phyloP scores from a whole-genome alignment of 192 early-diverging fungal species.

The Rhizophagus prolifer region DNA sequence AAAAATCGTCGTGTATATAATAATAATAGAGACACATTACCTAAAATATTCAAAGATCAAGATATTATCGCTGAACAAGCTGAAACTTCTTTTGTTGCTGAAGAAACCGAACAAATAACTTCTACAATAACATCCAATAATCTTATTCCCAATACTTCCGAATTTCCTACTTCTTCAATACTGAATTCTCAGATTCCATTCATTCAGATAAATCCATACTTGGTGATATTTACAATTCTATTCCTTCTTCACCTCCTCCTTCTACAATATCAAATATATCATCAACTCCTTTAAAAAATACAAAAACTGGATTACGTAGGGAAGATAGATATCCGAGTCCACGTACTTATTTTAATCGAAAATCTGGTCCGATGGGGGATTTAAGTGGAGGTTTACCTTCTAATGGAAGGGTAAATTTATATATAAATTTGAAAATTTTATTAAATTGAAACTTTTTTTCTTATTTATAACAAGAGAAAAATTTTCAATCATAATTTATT shows the following conservation, averaged over 20 bases:
- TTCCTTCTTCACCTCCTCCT: not conserved
- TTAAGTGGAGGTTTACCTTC: constrained; percentile 10
- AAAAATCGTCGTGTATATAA: constrained; percentile 27
- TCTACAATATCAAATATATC: not conserved
- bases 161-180: not conserved
- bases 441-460: too few relatives aligned
- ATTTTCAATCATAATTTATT: too few relatives aligned
- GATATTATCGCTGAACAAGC: constrained; percentile 4
- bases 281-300: not conserved
- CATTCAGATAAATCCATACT: constrained; percentile 25
- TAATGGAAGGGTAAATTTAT: constrained; percentile 23
- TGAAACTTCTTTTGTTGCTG: not conserved
- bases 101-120: not conserved
- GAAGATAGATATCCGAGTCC: constrained; percentile 24
- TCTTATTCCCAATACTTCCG: not conserved
- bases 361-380: constrained; percentile 6
- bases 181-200: not conserved
- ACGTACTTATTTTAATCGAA: not conserved
- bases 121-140: not conserved
- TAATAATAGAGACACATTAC: constrained; percentile 28
- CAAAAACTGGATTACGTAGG: not conserved
- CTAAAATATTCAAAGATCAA: constrained; percentile 14
- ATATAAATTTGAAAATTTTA: too few relatives aligned
- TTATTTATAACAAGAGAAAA: too few relatives aligned
- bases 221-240: not conserved